Evolutionary conservation across 148 eudicot species (phyloP).

Genomic region (Rhododendron simsii): DNA sequence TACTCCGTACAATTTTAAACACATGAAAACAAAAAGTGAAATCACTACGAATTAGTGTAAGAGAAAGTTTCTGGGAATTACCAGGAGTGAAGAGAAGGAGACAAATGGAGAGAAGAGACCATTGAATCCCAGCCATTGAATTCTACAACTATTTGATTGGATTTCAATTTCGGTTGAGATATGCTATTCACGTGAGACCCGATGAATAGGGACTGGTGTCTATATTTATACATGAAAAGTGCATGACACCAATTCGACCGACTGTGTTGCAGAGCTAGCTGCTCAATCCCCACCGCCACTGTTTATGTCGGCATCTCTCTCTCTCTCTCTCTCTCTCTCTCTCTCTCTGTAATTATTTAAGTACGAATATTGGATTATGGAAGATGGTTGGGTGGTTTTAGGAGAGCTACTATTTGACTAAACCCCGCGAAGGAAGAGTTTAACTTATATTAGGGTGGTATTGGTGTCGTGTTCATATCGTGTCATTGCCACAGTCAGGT

Average conservation of each 20-base stretch:
- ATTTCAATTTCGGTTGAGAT: background rate
- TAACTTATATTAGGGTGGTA: background rate
- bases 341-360: background rate
- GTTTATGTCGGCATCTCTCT: background rate
- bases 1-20: background rate
- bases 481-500: background rate
- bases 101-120: background rate
- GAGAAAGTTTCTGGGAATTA: background rate
- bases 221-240: background rate
- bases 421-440: background rate
- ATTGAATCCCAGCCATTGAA: slow-evolving; percentile 3
- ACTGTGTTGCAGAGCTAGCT: background rate
- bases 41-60: too few species aligned
- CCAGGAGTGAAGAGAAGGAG: slow-evolving; percentile 7
- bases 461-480: background rate
- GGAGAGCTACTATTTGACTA: background rate
- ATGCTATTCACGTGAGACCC: background rate
- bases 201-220: background rate
- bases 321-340: background rate
- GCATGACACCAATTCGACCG: background rate
- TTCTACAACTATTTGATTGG: background rate
- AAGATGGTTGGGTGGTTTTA: background rate
- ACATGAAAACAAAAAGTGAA: background rate
- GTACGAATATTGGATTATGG: background rate
- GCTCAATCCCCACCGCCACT: background rate